Base-by-base conservation (phyloP, 192 early-diverging fungal genomes). In the Backusella tarrabulga region DNA sequence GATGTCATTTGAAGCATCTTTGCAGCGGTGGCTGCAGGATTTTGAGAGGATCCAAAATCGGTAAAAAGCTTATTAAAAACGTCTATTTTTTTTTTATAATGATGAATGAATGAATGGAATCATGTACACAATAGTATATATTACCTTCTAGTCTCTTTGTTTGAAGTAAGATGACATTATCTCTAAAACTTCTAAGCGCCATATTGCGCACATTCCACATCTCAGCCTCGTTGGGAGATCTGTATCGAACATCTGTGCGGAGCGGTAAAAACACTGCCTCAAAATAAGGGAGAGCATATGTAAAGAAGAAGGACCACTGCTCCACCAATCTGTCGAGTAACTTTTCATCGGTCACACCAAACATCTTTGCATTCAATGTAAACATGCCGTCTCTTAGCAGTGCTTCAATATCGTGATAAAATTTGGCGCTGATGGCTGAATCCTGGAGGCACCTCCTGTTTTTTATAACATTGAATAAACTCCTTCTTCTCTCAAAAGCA, bases 201-300 rank as follows among this genome's bases (percentile, higher is more conserved):
- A 92, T 84, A 34, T 77, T 85, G 21, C 93, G 77, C 0, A 94
- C 85, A 77, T 92, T 88, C 75, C 87, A 86, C 41, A 78, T 80
- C 38, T 89, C 86, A 15, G 71, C 79, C 68, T 85, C 81, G 14
- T 81, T 79, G 19, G 50, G 72, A 12, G 68, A 74, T 52, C 70
- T 72, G 26, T 83, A 86, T 29, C 76, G 26, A 26, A 84, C 79
- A 67, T 88, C 81, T 14, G 82, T 85, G 50, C 87, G 83, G 14
- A 95, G 73, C 11, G 95, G 95, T 4, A 95, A 84, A 79, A 97
- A 95, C 23, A 95, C 94, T 4, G 91, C 95, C 76, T 97, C 92
- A 71, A 97, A 84, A 71, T 93, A 95, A 73, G 95, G 95, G 36
- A 97, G 79, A 12, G 94, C 93, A 32, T 92, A 93, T 9, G 91